Base-by-base conservation (phyloP, 306 rosid genomes). In the Casuarina glauca region DNA sequence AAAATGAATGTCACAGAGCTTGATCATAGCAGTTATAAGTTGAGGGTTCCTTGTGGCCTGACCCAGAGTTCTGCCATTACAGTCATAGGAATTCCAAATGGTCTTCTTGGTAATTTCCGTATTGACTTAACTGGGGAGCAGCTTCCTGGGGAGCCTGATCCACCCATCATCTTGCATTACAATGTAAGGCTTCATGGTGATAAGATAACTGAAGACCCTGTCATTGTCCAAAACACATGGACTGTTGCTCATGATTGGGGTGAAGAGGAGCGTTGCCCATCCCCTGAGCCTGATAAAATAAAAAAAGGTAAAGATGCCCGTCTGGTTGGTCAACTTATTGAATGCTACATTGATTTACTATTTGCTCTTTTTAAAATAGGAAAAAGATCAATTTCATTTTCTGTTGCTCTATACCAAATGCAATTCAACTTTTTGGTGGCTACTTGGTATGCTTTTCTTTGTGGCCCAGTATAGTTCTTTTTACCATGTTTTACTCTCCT, bases 201-300 rank as follows among this genome's bases (percentile, higher is more conserved):
- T 86, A 87, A 96, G 88, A 46, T 93, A 82, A 96, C 98, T 1
- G 98, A 96, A 85, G 98, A 93, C 77, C 96, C 99, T 76, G 94
- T 93, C 80, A 91, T 96, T 72, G 99, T 96, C 79, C 99, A 93
- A 77, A 96, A 96, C 90, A 84, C 98, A 69, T 96, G 99, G 99
- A 91, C 98, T 41, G 72, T 84, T 49, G 93, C 96, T 84, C 97
- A 82, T 89, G 98, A 96, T 76, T 96, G 99, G 98, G 98, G 96
- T 72, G 96, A 82, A 58, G 99, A 96, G 90, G 98, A 91, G 80
- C 99, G 99, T 2, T 96, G 99, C 63, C 99, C 99, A 58, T 86
- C 96, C 63, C 97, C 97, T 20, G 69, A 66, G 67, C 85, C 98
- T 45, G 93, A 90, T 70, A 89, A 91, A 76, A 80, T 86, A 57